A percentile compares a stretch with the other conserved stretches of the same genome.
These are phyloP conservation scores for Erucastrum elatum DNA, from an alignment of 345 rosid genomes.

Conservation along the genomic window DNA sequence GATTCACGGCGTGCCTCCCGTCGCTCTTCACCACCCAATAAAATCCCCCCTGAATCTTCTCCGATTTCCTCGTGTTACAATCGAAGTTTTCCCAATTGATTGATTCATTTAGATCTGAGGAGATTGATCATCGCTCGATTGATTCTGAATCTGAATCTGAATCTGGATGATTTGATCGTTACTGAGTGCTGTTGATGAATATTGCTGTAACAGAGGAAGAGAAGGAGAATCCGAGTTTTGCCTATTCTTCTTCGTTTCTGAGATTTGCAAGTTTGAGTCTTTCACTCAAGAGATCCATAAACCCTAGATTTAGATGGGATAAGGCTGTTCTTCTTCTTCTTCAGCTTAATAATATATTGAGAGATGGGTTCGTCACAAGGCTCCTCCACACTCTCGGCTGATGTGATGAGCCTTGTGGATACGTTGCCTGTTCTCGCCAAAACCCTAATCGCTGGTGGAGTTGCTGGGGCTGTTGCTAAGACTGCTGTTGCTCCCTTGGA, in stretches of 20 bases:
- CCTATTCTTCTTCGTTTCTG: slow-evolving; percentile 52
- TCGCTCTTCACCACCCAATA: slow-evolving; percentile 1
- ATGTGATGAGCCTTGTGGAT: slow-evolving; percentile 67
- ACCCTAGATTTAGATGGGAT: slow-evolving; percentile 91
- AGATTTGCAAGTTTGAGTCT: slow-evolving; percentile 48
- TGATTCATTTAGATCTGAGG: slow-evolving; percentile 13
- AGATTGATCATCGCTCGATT: background rate
- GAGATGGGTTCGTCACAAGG: slow-evolving; percentile 73
- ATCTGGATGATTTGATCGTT: too few relatives aligned
- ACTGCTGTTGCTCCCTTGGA: slow-evolving; percentile 93
- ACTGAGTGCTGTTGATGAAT: slow-evolving; percentile 63
- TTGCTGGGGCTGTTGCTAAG: slow-evolving; percentile 92
- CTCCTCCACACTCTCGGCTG: slow-evolving; percentile 66
- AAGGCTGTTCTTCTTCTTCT: slow-evolving; percentile 45
- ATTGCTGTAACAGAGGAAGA: slow-evolving; percentile 47
- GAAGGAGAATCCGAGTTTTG: slow-evolving; percentile 56
- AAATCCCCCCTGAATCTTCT: slow-evolving; percentile 15
- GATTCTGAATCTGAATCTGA: background rate
- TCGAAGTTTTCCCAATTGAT: background rate
- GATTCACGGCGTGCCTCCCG: slow-evolving; percentile 15
- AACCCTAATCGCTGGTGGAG: slow-evolving; percentile 94
- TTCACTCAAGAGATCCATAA: slow-evolving; percentile 40
- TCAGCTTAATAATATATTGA: slow-evolving; percentile 32
- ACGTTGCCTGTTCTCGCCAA: slow-evolving; percentile 73
- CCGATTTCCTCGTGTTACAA: background rate